Evolutionary conservation across 176 grass and related monocot species (phyloP).

Genomic region (Pharus latifolius): DNA sequence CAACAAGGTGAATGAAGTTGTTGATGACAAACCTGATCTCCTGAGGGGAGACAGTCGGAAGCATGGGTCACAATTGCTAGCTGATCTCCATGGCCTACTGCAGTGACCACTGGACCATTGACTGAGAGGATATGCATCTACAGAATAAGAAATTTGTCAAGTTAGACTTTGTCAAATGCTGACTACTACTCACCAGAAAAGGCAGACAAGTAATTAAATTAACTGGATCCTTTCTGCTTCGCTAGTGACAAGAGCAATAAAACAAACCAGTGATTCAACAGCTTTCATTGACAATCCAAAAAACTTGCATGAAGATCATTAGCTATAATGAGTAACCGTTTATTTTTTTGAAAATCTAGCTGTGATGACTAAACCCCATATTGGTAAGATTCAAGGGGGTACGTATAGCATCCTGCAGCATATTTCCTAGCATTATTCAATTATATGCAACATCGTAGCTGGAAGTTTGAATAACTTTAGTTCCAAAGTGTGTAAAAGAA

Average conservation of each 20-base stretch:
- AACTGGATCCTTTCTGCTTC: neutral
- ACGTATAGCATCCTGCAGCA: too few relatives aligned
- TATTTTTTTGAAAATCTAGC: too few relatives aligned
- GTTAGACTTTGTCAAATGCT: neutral
- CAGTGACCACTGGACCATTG: slow-evolving; percentile 74
- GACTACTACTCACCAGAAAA: neutral
- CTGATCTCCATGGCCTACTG: slow-evolving; percentile 54
- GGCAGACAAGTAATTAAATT: neutral
- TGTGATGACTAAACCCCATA: too few relatives aligned
- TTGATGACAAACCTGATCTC: slow-evolving; percentile 56
- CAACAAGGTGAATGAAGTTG: neutral
- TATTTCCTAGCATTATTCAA: too few relatives aligned
- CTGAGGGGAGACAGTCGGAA: slow-evolving; percentile 86
- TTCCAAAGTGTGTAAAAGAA: too few relatives aligned
- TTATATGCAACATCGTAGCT: too few relatives aligned
- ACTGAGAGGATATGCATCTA: slow-evolving; percentile 83
- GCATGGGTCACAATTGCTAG: slow-evolving; percentile 84
- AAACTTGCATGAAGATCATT: neutral
- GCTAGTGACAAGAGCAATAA: neutral
- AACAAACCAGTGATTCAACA: neutral
- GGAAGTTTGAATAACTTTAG: too few relatives aligned
- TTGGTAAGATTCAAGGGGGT: too few relatives aligned
- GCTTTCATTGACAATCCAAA: neutral
- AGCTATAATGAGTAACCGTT: too few relatives aligned
- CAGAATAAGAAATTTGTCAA: neutral